A percentile compares a stretch with the other conserved stretches of the same genome.
Evolutionary conservation across 1,284 basidiomycete species (phyloP).

Genomic region (Boletus semigastroideus): DNA sequence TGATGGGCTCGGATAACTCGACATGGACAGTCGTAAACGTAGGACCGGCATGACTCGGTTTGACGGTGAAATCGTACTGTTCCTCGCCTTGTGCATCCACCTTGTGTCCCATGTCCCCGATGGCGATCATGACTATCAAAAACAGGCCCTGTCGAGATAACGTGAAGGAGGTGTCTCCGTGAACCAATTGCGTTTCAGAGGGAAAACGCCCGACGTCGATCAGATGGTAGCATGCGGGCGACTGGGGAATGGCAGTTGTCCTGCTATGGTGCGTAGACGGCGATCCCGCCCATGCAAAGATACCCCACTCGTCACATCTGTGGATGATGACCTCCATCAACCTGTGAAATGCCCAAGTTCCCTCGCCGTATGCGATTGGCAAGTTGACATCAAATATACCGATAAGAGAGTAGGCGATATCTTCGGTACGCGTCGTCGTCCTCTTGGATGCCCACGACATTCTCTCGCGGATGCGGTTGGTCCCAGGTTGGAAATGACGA

Average conservation of each 20-base stretch:
- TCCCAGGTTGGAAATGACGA: slow-evolving; percentile 16
- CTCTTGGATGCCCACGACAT: slow-evolving; percentile 24
- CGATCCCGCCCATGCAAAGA: slow-evolving; percentile 22
- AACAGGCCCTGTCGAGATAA: slow-evolving; percentile 11
- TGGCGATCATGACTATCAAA: slow-evolving; percentile 16
- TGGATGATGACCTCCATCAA: slow-evolving; percentile 25
- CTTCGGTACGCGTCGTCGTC: slow-evolving; percentile 19
- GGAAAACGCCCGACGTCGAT: slow-evolving; percentile 8
- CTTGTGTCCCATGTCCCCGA: slow-evolving; percentile 8
- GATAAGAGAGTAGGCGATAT: slow-evolving; percentile 21
- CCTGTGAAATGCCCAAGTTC: slow-evolving; percentile 23
- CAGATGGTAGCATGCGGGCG: slow-evolving; percentile 17
- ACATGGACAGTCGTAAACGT: slow-evolving; percentile 8
- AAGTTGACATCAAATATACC: slow-evolving; percentile 24
- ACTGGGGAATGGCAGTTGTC: slow-evolving; percentile 15
- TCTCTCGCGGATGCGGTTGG: slow-evolving; percentile 17
- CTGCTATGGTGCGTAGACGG: slow-evolving; percentile 13
- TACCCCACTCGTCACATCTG: slow-evolving; percentile 21
- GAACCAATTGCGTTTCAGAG: slow-evolving; percentile 2
- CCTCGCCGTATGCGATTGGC: slow-evolving; percentile 21
- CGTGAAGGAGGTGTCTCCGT: slow-evolving; percentile 14
- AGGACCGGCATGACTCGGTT: slow-evolving; percentile 6
- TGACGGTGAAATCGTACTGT: slow-evolving; percentile 14
- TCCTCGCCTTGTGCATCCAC: neutral
- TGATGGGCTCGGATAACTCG: neutral